Evolutionary conservation across 2,329 filamentous ascomycete genomes (phyloP), one percentile per base, ranked within the genome.

Genomic region (Colletotrichum kahawae): DNA sequence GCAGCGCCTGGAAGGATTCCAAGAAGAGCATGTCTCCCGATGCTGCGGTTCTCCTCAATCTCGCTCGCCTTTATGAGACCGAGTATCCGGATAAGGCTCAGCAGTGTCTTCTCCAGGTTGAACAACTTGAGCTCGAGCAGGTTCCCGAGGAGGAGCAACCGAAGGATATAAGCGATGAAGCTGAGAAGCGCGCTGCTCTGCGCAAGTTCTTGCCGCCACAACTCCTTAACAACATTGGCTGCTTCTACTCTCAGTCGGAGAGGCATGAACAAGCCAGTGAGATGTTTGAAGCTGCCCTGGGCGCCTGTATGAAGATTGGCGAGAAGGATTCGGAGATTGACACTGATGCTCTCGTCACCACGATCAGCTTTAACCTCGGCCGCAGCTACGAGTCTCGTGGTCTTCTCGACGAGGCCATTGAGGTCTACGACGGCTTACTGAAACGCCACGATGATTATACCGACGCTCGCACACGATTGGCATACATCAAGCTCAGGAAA

Each of bases 331-430:
- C 93, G 67, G 91, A 92, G 2, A 90, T 93, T 76, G 97, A 98
- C 82, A 96, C 93, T 0, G 97, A 99, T 84, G 95, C 95, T 16
- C 89, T 99, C 6, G 93, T 98, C 31, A 98, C 96, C 1, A 98
- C 96, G 4, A 98, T 99, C 82, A 98, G 95, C 82, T 99, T 97
- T 89, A 99, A 98, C 81, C 91, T 99, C 54, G 97, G 94, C 33
- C 92, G 97, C 73, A 98, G 95, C 73, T 98, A 98, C 80, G 97
- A 99, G 86, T 93, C 95, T 1, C 93, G 95, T 68, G 93, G 94
- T 43, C 90, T 96, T 82, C 89, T 92, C 8, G 94, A 97, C 51
- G 93, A 98, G 84, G 97, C 97, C 2, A 92, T 95, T 76, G 94
- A 95, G 79, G 94, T 98, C 4, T 99, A 98, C 81, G 94, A 98